phyloP scores from a whole-genome alignment of 192 early-diverging fungal species.

The Entomortierella parvispora region DNA sequence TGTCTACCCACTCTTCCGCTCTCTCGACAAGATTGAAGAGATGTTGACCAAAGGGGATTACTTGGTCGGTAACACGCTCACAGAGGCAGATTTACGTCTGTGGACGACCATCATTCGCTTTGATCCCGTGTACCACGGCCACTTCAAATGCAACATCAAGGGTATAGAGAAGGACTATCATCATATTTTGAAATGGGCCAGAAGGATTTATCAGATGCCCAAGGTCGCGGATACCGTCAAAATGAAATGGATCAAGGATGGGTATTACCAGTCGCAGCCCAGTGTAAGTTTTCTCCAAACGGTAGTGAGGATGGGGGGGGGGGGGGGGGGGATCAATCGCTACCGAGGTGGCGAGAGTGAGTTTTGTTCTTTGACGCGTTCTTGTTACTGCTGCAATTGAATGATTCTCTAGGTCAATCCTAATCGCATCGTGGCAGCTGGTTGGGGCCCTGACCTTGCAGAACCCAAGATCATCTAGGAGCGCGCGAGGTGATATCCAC shows the following conservation, averaged over 20 bases:
- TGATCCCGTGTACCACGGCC: constrained; percentile 93
- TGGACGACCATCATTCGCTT: constrained; percentile 97
- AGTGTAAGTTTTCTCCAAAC: no score
- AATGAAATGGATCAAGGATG: constrained; percentile 95
- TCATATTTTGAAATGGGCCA: constrained; percentile 84
- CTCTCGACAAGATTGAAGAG: constrained; percentile 86
- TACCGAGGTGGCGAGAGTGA: no score
- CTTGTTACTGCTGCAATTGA: no score
- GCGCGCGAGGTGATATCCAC: no score
- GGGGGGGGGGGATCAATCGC: no score
- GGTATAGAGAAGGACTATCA: constrained; percentile 91
- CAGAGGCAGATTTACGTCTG: constrained; percentile 94
- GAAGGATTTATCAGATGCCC: constrained; percentile 84
- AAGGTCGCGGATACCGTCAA: constrained; percentile 87
- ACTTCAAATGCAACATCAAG: constrained; percentile 95
- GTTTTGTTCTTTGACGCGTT: no score
- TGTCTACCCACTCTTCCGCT: constrained; percentile 78
- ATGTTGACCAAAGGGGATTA: constrained; percentile 73
- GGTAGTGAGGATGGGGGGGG: no score
- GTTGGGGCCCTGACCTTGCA: constrained; percentile 62
- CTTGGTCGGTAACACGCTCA: constrained; percentile 82
- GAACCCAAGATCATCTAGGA: not conserved
- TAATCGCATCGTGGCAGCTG: constrained; percentile 74
- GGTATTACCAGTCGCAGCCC: constrained; percentile 90
- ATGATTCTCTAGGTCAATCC: constrained; percentile 49